phyloP scores from a whole-genome alignment of 495 filamentous ascomycete species.

The Trichoderma asperelloides region DNA sequence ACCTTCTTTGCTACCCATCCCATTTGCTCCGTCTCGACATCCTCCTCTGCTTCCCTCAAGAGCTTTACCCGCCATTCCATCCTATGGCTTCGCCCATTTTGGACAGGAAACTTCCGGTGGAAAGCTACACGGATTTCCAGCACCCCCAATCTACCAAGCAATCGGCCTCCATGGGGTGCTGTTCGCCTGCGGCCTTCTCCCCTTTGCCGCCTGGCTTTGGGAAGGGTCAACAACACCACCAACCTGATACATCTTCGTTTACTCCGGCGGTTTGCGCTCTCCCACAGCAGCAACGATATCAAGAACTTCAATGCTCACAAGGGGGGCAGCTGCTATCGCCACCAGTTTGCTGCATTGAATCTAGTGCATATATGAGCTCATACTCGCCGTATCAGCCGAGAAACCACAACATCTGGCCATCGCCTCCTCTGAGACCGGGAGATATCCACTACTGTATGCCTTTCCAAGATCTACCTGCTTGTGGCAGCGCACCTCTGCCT shows the following conservation, averaged over 20 bases:
- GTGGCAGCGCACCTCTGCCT: neutral
- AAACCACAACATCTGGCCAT: neutral
- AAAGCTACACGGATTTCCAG: slow-evolving; percentile 7
- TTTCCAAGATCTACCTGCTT: neutral
- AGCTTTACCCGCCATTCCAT: neutral
- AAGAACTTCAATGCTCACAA: neutral
- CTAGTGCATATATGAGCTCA: neutral
- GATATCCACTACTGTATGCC: neutral
- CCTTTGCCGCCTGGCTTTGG: neutral
- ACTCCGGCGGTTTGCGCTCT: neutral
- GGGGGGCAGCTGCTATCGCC: neutral
- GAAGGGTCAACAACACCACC: neutral
- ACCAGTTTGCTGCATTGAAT: neutral
- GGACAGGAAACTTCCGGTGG: neutral
- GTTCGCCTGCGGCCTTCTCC: neutral
- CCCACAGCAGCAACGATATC: neutral
- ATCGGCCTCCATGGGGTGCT: neutral
- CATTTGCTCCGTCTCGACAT: neutral
- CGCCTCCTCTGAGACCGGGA: neutral
- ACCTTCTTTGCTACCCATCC: neutral
- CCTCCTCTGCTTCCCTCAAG: neutral
- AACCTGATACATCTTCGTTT: slow-evolving; percentile 5
- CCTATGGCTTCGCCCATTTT: slow-evolving; percentile 3
- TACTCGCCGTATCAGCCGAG: neutral
- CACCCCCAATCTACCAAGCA: neutral